A percentile compares a stretch with the other conserved stretches of the same genome.
phyloP scores from a whole-genome alignment of 805 yeast genomes.

The Wickerhamiella sergipiensis region DNA sequence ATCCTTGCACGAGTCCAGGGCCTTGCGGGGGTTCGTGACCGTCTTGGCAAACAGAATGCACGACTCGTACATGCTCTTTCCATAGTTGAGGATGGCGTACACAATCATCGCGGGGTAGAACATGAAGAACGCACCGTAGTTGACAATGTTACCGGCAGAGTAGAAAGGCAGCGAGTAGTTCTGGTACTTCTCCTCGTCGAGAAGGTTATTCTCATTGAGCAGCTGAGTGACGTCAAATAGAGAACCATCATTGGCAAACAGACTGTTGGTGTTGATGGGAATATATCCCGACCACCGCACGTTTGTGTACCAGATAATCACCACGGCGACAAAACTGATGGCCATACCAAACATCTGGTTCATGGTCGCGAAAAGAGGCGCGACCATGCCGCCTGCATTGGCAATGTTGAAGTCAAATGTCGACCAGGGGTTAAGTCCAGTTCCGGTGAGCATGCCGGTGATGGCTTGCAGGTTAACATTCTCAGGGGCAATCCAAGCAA shows the following conservation, averaged over 20 bases:
- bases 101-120: constrained; percentile 42
- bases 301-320: constrained; percentile 32
- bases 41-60: constrained; percentile 27
- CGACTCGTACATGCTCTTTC: constrained; percentile 20
- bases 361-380: constrained; percentile 31
- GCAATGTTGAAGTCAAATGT: constrained; percentile 38
- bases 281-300: constrained; percentile 37
- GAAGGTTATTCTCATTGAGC: constrained; percentile 31
- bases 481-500: constrained; percentile 42
- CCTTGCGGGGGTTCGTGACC: constrained; percentile 7
- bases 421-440: constrained; percentile 41
- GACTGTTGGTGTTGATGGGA: constrained; percentile 34
- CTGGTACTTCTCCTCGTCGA: constrained; percentile 36
- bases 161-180: constrained; percentile 57
- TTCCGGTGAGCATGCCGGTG: constrained; percentile 34
- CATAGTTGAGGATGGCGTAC: constrained; percentile 22
- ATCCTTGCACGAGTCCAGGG: constrained; percentile 24
- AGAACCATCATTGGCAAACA: constrained; percentile 32
- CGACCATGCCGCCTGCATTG: constrained; percentile 22
- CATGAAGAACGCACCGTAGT: constrained; percentile 44
- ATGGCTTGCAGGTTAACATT: constrained; percentile 35
- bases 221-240: constrained; percentile 32
- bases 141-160: constrained; percentile 45
- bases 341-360: constrained; percentile 27
- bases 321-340: constrained; percentile 21